phyloP scores from a whole-genome alignment of 1,284 basidiomycete genomes.

The Rhodotorula mucilaginosa region DNA sequence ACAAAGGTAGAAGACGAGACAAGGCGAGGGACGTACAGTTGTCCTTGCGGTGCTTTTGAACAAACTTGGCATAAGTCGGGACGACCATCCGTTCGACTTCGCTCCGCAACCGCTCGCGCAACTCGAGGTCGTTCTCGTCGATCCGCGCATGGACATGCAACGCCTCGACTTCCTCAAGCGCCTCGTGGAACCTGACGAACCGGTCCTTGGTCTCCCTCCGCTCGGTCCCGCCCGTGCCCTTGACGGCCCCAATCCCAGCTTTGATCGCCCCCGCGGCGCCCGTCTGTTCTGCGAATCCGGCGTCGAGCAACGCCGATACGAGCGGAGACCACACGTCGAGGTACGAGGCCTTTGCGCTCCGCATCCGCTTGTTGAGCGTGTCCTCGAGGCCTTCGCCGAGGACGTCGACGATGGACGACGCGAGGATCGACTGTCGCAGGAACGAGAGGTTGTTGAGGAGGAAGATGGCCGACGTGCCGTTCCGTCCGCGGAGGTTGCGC shows the following conservation, averaged over 20 bases:
- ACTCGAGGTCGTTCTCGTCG: constrained; percentile 42
- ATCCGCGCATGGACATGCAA: constrained; percentile 42
- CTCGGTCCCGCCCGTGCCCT: constrained; percentile 38
- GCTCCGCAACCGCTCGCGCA: constrained; percentile 44
- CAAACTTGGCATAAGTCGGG: constrained; percentile 45
- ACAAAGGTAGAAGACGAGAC: neutral
- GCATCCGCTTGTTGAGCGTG: constrained; percentile 45
- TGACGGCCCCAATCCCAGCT: constrained; percentile 40
- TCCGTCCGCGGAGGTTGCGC: constrained; percentile 24
- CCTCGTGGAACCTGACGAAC: constrained; percentile 46
- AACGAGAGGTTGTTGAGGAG: constrained; percentile 46
- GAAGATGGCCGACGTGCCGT: constrained; percentile 43
- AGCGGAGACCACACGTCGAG: constrained; percentile 46
- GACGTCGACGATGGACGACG: constrained; percentile 41
- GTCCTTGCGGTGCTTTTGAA: constrained; percentile 39
- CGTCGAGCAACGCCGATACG: constrained; percentile 46
- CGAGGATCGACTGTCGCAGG: constrained; percentile 43
- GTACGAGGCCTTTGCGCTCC: constrained; percentile 43
- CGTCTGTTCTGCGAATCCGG: constrained; percentile 41
- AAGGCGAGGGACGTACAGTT: constrained; percentile 23
- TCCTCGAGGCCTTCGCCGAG: constrained; percentile 43
- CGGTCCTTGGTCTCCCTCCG: constrained; percentile 45
- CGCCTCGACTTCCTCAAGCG: constrained; percentile 45
- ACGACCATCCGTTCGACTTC: constrained; percentile 47
- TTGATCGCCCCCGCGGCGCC: constrained; percentile 43